Evolutionary conservation across 164 flowering plant genomes (phyloP).

Genomic region (Magnolia changhungtana): DNA sequence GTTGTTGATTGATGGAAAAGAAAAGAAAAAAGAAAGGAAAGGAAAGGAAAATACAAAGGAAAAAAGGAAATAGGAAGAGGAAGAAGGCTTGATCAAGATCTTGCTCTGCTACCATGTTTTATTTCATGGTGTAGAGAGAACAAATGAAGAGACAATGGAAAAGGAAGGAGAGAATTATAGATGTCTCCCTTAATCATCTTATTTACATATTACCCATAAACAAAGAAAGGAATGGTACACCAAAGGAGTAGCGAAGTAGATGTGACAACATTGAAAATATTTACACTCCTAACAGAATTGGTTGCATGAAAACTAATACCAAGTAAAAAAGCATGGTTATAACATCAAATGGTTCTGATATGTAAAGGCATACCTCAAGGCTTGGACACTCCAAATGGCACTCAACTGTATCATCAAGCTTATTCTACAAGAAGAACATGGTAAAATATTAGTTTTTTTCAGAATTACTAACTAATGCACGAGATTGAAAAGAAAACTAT

Average conservation of each 20-base stretch:
- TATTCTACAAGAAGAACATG: slow-evolving; percentile 51
- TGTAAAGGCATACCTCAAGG: slow-evolving; percentile 63
- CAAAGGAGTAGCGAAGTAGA: too few relatives aligned
- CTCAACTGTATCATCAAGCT: slow-evolving; percentile 52
- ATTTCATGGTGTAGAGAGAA: neutral
- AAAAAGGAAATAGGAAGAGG: neutral
- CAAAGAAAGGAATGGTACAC: too few relatives aligned
- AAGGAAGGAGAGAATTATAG: too few relatives aligned
- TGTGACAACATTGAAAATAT: too few relatives aligned
- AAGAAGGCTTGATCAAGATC: neutral
- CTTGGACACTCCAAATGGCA: slow-evolving; percentile 65
- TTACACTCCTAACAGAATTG: too few relatives aligned
- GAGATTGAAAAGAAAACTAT: neutral
- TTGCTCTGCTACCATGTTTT: neutral
- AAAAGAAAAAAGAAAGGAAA: neutral
- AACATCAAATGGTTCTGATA: slow-evolving; percentile 4
- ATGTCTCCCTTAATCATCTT: too few relatives aligned
- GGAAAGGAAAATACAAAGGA: neutral
- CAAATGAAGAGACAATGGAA: neutral
- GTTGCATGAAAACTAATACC: too few relatives aligned
- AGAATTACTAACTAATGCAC: neutral
- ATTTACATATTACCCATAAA: too few relatives aligned
- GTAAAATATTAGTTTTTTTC: neutral
- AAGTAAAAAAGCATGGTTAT: neutral
- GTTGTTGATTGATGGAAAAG: neutral